phyloP scores from a whole-genome alignment of 306 rosid genomes.

The Quercus mongolica region DNA sequence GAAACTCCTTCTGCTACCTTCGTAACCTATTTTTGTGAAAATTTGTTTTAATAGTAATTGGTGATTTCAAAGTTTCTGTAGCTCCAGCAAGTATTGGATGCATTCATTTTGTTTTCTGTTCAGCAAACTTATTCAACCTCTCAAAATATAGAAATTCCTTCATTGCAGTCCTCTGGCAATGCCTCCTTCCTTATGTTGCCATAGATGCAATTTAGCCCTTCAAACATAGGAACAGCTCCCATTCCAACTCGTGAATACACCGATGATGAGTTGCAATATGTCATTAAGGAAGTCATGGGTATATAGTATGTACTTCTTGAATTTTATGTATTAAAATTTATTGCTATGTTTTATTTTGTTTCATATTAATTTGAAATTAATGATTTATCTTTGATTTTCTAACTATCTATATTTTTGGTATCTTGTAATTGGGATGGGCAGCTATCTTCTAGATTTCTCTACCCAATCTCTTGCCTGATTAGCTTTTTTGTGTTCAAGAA shows the following conservation, averaged over 20 bases:
- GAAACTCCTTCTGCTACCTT: not conserved
- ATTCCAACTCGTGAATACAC: constrained; percentile 93
- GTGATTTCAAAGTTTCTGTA: constrained; percentile 43
- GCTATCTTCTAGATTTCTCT: constrained; percentile 92
- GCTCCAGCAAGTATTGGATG: constrained; percentile 89
- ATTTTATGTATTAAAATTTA: not conserved
- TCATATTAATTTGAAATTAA: not conserved
- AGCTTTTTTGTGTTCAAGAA: constrained; percentile 85
- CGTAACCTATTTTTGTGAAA: constrained; percentile 1
- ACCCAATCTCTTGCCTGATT: constrained; percentile 83
- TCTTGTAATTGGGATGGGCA: constrained; percentile 37
- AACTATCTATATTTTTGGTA: constrained; percentile 17
- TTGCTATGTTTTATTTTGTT: not conserved
- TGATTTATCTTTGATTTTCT: constrained; percentile 18
- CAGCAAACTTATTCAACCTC: constrained; percentile 47
- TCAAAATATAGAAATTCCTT: constrained; percentile 34
- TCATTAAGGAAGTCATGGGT: constrained; percentile 85
- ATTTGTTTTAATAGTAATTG: constrained; percentile 10
- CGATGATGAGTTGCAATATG: constrained; percentile 92
- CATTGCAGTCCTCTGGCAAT: constrained; percentile 28
- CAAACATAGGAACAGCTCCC: constrained; percentile 69
- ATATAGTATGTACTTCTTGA: constrained; percentile 53
- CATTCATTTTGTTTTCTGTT: constrained; percentile 72
- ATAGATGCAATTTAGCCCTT: constrained; percentile 63
- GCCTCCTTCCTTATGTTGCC: constrained; percentile 34